Base-by-base conservation (phyloP, 495 filamentous ascomycete species). In the Niebla homalea region DNA sequence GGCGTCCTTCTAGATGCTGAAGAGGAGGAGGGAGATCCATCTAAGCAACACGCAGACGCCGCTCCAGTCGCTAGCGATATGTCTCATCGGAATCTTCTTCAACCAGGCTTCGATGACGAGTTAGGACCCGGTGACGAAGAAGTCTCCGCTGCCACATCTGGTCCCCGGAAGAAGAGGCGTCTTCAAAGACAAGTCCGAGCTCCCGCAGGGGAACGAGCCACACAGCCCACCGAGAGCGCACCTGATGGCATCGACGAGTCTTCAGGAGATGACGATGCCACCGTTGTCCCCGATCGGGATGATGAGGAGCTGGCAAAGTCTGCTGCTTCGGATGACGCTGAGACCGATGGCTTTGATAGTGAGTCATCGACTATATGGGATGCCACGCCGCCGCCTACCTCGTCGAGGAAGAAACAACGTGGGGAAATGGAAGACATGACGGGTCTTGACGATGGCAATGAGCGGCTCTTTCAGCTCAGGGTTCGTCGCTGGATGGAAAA, bases 401-500 rank as follows among this genome's bases (percentile, higher is more conserved):
- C 21, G 8, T 45, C 42, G 2, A 25, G 21, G 21, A 21, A 23
- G 26, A 19, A 25, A 23, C 21, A 19, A 23, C 42, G 42, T 23
- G 23, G 21, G 18, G 72, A 74, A 22, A 64, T 74, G 32, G 73
- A 87, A 51, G 85, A 89, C 63, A 60, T 94, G 32, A 77, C 77
- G 43, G 78, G 80, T 8, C 72, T 95, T 41, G 92, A 98, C 61
- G 92, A 98, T 64, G 92, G 92, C 0, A 87, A 94, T 48, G 92
- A 97, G 64, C 70, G 70, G 5, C 68, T 87, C 6, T 98, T 93
- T 61, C 85, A 89, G 62, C 62, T 62, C n/a, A 75, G 92, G 45
- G 64, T 97, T 16, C 70, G 74, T 35, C 75, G 74, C 32, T 98
- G 92, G 92, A 72, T 79, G 4, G 66, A 70, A 49, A 73, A 77